Evolutionary conservation across 2,329 filamentous ascomycete genomes (phyloP).

Genomic region (Ceratocystis huliohia): DNA sequence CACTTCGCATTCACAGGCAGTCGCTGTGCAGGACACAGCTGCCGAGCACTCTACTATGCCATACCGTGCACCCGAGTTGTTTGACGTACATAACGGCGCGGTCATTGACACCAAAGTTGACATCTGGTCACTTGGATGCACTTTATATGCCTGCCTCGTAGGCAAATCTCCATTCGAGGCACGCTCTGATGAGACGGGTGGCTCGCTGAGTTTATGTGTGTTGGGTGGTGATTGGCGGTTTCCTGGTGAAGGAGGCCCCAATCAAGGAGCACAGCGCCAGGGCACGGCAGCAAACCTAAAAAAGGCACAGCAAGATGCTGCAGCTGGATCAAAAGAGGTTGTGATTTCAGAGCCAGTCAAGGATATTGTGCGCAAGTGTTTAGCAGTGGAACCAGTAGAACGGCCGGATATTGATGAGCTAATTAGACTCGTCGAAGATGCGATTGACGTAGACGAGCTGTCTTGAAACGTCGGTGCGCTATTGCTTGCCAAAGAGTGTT

Average conservation of each 20-base stretch:
- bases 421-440: conserved; percentile 62
- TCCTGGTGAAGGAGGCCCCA: conserved; percentile 66
- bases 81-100: conserved; percentile 89
- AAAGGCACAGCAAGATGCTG: background rate
- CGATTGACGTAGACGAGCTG: conserved; percentile 54
- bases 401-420: conserved; percentile 77
- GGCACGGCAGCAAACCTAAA: conserved; percentile 25
- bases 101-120: conserved; percentile 93
- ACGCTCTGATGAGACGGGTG: conserved; percentile 89
- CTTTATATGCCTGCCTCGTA: conserved; percentile 90
- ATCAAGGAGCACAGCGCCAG: conserved; percentile 39
- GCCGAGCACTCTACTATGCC: conserved; percentile 98
- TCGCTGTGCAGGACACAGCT: conserved; percentile 85
- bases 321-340: conserved; percentile 30
- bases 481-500: background rate
- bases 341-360: conserved; percentile 70
- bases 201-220: conserved; percentile 82
- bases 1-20: conserved; percentile 75
- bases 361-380: conserved; percentile 74
- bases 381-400: conserved; percentile 76
- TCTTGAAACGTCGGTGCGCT: background rate
- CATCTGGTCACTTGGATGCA: conserved; percentile 95
- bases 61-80: conserved; percentile 92
- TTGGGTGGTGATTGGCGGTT: conserved; percentile 93
- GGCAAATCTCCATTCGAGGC: conserved; percentile 96